Conservation (phyloP, 23 red algal species). For the Chondrus crispus region DNA sequence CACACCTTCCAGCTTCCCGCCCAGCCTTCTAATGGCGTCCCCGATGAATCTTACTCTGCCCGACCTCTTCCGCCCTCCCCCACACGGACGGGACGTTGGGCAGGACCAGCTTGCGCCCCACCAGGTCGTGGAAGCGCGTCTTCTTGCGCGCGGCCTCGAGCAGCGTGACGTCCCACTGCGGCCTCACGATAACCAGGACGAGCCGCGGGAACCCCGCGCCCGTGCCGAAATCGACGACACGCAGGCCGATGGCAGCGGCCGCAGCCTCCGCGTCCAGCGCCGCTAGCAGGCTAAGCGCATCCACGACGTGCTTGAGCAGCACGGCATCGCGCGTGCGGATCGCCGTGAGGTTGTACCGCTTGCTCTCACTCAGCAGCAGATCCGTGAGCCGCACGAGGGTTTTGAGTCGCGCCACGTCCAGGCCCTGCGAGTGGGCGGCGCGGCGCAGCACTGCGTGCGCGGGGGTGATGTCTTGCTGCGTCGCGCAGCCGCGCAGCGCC, state of each 20-base stretch:
- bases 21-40: too few species aligned
- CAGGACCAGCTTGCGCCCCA: conserved; percentile 41
- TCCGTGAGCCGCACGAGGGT: too few species aligned
- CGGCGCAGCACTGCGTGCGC: too few species aligned
- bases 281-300: conserved; percentile 64
- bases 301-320: conserved; percentile 54
- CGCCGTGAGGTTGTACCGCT: conserved; percentile 81
- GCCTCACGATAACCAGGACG: conserved; percentile 70
- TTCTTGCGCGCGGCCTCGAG: conserved; percentile 85
- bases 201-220: conserved; percentile 90
- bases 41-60: too few species aligned
- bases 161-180: conserved; percentile 62
- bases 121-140: conserved; percentile 30
- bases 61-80: conserved; percentile 71
- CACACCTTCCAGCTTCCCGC: not conserved
- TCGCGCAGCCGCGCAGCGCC: too few species aligned
- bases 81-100: conserved; percentile 68
- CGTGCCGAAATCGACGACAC: conserved; percentile 87
- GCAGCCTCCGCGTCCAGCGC: conserved; percentile 36
- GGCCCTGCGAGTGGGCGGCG: too few species aligned
- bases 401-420: too few species aligned
- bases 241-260: conserved; percentile 23
- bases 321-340: conserved; percentile 68
- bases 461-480: too few species aligned
- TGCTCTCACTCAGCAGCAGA: too few species aligned